Percentiles rank a stretch among this genome's conserved stretches.
phyloP scores from a whole-genome alignment of 116 monocot genomes.

The Phalaenopsis hybrid region DNA sequence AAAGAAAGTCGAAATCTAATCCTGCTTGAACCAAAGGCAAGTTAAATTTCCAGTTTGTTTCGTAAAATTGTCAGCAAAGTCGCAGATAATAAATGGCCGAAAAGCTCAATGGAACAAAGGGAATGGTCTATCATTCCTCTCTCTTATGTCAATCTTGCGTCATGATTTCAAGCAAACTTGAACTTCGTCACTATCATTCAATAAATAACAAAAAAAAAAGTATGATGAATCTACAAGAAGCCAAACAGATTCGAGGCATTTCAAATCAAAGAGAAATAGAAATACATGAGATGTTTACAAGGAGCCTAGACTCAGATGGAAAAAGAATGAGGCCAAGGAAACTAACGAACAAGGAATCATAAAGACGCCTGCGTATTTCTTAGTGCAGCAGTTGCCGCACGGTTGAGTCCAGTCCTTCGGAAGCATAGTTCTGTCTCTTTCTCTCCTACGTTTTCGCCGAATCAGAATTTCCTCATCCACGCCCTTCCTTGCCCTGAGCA shows the following conservation, averaged over 20 bases:
- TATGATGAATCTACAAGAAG: neutral
- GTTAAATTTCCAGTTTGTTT: neutral
- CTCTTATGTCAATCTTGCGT: neutral
- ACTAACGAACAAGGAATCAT: conserved; percentile 76
- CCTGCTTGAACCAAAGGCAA: neutral
- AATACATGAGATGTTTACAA: neutral
- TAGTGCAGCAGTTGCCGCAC: conserved; percentile 83
- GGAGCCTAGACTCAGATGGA: neutral
- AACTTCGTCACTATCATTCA: neutral
- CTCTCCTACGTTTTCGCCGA: neutral
- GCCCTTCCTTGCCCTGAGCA: neutral
- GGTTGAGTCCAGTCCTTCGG: conserved; percentile 80
- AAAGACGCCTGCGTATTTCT: conserved; percentile 72
- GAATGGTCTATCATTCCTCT: neutral
- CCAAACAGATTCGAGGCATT: neutral
- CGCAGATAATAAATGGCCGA: neutral
- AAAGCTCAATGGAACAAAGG: neutral
- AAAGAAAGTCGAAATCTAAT: neutral
- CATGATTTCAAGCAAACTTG: neutral
- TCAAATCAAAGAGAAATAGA: neutral
- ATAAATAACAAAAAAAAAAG: neutral
- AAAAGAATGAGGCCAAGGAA: neutral
- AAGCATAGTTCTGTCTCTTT: conserved; percentile 19
- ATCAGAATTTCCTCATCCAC: neutral
- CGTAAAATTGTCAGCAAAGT: neutral